phyloP scores from a whole-genome alignment of 2,329 filamentous ascomycete species.

The Neocatenulostroma microsporum region DNA sequence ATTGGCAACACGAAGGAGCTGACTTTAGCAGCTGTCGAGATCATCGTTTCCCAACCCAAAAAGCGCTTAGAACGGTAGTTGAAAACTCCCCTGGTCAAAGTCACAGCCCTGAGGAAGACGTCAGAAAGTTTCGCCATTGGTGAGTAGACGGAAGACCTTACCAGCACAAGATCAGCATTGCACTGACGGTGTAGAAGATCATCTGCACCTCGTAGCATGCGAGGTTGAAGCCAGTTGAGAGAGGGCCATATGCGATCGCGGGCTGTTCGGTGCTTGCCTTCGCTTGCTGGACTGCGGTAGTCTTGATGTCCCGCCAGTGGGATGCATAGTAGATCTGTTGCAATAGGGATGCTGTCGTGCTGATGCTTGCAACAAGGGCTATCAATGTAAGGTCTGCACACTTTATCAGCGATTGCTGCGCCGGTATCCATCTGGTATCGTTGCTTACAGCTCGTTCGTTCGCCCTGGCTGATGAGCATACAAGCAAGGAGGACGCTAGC shows the following conservation, averaged over 20 bases:
- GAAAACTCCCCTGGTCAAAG: constrained; percentile 6
- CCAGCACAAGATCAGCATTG: constrained; percentile 5
- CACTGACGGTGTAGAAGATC: constrained; percentile 2
- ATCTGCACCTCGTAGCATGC: constrained; percentile 5
- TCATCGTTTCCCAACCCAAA: neutral
- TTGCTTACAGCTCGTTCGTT: constrained; percentile 5
- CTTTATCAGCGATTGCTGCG: too few relatives aligned
- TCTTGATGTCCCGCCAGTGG: constrained; percentile 4
- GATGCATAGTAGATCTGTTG: constrained; percentile 9
- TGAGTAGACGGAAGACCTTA: too few relatives aligned
- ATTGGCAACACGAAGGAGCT: constrained; percentile 1
- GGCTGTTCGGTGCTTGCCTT: constrained; percentile 3
- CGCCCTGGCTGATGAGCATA: constrained; percentile 5
- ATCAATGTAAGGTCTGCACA: constrained; percentile 7
- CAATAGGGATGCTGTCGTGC: constrained; percentile 3
- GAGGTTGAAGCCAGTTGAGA: constrained; percentile 7
- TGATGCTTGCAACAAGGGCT: constrained; percentile 1
- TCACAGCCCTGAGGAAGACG: constrained; percentile 1
- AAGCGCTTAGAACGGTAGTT: constrained; percentile 2
- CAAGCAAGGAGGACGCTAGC: neutral
- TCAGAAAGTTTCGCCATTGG: too few relatives aligned
- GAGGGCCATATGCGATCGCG: neutral
- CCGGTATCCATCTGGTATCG: too few relatives aligned
- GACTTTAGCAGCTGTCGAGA: constrained; percentile 1
- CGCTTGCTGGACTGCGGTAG: neutral